phyloP scores from a whole-genome alignment of 208 protist genomes.

The Leishmania amazonensis region DNA sequence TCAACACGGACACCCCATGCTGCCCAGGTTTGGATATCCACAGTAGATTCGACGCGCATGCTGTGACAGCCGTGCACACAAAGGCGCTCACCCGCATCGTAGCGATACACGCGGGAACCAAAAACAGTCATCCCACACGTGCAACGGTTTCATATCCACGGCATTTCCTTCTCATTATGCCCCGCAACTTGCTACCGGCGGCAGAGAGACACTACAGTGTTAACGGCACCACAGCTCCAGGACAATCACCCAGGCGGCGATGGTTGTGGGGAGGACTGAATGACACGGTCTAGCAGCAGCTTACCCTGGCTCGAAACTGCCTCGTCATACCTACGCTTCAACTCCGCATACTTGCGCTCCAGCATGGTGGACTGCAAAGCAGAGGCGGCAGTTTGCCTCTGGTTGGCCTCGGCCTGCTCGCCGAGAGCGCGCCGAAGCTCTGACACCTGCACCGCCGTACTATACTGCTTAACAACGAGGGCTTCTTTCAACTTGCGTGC shows the following conservation, averaged over 20 bases:
- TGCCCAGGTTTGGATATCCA: background rate
- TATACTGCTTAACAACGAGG: conserved; percentile 21
- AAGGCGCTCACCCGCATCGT: background rate
- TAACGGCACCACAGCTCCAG: background rate
- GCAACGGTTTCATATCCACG: background rate
- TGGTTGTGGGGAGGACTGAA: conserved; percentile 6
- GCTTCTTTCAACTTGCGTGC: conserved; percentile 24
- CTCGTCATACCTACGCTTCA: conserved; percentile 7
- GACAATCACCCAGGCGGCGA: background rate
- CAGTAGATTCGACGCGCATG: background rate
- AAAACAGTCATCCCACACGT: background rate
- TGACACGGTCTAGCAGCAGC: conserved; percentile 18
- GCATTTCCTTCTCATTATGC: background rate
- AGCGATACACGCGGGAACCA: background rate
- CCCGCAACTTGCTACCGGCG: background rate
- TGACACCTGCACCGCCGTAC: conserved; percentile 10
- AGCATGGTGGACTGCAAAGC: conserved; percentile 11
- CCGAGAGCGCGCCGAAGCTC: conserved; percentile 26
- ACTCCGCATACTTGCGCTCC: conserved; percentile 9
- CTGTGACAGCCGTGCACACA: background rate
- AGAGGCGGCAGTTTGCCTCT: background rate
- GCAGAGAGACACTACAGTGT: background rate
- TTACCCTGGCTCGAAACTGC: conserved; percentile 1
- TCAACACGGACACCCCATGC: background rate
- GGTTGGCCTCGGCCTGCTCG: conserved; percentile 15